These are phyloP conservation scores for Vigna unguiculata DNA, from an alignment of 306 rosid species.

Conservation along the genomic window DNA sequence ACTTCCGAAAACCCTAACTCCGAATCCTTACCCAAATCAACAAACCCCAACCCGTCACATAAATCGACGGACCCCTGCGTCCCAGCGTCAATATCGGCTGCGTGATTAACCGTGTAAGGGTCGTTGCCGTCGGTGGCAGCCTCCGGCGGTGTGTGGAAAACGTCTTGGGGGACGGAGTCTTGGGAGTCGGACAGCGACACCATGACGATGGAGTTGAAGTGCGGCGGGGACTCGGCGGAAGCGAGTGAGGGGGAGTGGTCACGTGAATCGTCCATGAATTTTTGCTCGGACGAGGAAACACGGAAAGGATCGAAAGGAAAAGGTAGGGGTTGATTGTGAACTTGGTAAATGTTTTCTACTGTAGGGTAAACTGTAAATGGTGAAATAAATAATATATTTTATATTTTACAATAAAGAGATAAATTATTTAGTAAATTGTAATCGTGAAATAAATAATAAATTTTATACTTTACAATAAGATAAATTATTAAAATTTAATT, in stretches of 20 bases:
- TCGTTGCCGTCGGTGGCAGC: neutral
- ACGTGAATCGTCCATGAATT: no score
- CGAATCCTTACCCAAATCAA: constrained; percentile 50
- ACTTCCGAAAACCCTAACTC: constrained; percentile 50
- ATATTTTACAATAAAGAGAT: no score
- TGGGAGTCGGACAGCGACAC: constrained; percentile 48
- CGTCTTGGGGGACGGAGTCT: constrained; percentile 43
- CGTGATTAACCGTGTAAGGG: neutral
- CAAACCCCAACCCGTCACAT: neutral
- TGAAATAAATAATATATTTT: no score
- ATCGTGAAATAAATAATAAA: no score
- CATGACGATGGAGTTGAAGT: constrained; percentile 42
- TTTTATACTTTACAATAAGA: no score
- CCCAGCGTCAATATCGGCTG: neutral
- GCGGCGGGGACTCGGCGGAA: neutral
- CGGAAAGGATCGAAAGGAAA: no score
- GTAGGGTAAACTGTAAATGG: no score
- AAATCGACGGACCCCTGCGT: neutral
- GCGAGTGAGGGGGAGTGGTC: neutral
- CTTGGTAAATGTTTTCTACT: no score
- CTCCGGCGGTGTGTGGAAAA: constrained; percentile 67
- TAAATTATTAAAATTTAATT: no score
- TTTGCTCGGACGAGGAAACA: no score
- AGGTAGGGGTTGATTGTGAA: no score
- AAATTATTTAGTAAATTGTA: no score